Conservation (phyloP, 2,329 filamentous ascomycete species). For the Zarea fungicola region DNA sequence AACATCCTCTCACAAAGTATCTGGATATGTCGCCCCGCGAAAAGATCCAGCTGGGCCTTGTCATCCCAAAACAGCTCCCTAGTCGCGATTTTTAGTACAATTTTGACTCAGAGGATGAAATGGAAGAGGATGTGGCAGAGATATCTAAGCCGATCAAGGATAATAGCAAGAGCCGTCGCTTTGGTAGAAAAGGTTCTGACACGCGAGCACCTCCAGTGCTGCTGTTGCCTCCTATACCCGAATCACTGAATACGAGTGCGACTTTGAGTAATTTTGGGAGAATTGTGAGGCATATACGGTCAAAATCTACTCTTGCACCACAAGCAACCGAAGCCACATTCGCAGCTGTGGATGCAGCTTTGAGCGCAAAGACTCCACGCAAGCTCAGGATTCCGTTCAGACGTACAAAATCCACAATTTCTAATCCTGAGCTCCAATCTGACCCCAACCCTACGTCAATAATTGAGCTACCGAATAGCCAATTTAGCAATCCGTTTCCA, state of each 20-base stretch:
- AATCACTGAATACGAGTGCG: slow-evolving; percentile 20
- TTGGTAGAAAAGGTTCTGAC: slow-evolving; percentile 7
- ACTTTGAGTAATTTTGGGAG: slow-evolving; percentile 24
- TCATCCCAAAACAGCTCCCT: slow-evolving; percentile 28
- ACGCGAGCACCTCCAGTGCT: slow-evolving; percentile 21
- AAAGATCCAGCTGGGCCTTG: slow-evolving; percentile 28
- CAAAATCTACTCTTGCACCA: slow-evolving; percentile 13
- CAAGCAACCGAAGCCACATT: not conserved
- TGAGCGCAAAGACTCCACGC: slow-evolving; percentile 4
- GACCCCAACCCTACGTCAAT: not conserved
- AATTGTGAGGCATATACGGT: slow-evolving; percentile 24
- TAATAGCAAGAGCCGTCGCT: slow-evolving; percentile 8
- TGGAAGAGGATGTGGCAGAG: slow-evolving; percentile 16
- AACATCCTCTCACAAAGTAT: slow-evolving; percentile 31
- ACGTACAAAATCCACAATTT: slow-evolving; percentile 22
- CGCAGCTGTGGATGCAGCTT: slow-evolving; percentile 1
- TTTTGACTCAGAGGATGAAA: slow-evolving; percentile 30
- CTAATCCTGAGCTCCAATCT: slow-evolving; percentile 17
- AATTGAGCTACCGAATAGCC: not conserved
- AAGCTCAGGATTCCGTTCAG: slow-evolving; percentile 11
- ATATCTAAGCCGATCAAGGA: slow-evolving; percentile 10
- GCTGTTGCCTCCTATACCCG: slow-evolving; percentile 28
- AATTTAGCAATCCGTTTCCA: not conserved
- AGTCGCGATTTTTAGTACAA: slow-evolving; percentile 33
- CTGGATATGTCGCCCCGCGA: slow-evolving; percentile 24